Conservation (phyloP, 2,329 filamentous ascomycete species). For the Kalmusia sp. region DNA sequence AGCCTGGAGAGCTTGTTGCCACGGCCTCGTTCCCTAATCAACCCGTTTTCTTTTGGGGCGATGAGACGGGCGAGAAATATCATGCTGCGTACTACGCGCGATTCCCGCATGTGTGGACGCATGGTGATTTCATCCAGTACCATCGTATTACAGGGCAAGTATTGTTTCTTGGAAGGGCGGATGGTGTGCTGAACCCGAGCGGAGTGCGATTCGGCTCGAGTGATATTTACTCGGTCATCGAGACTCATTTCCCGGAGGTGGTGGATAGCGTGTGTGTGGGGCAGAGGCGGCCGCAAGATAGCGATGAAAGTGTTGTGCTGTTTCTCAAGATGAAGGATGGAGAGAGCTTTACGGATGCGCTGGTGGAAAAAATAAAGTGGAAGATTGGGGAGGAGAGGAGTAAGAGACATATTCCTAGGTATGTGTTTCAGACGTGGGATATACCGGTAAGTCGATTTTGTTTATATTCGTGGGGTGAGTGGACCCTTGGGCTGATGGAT, state of each 20-base stretch:
- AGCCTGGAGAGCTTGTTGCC: constrained; percentile 77
- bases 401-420: constrained; percentile 78
- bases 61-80: constrained; percentile 51
- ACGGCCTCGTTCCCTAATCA: constrained; percentile 77
- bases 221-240: constrained; percentile 79
- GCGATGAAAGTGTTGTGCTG: constrained; percentile 65
- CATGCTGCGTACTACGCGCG: constrained; percentile 55
- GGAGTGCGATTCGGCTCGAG: constrained; percentile 81
- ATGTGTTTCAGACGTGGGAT: constrained; percentile 79
- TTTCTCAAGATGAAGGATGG: constrained; percentile 69
- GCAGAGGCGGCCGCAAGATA: constrained; percentile 68
- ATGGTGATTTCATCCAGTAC: constrained; percentile 79
- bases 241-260: constrained; percentile 69
- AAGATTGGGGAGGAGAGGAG: constrained; percentile 72
- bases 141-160: constrained; percentile 72
- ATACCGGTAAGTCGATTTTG: constrained; percentile 69
- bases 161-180: constrained; percentile 72
- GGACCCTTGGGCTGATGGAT: constrained; percentile 8
- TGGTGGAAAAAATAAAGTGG: constrained; percentile 67
- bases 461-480: neutral
- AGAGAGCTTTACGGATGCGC: constrained; percentile 57
- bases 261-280: constrained; percentile 82
- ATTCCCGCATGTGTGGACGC: constrained; percentile 73
- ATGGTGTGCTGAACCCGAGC: constrained; percentile 81
- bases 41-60: constrained; percentile 62